Conservation (phyloP, 2,329 filamentous ascomycete species). For the Cercospora sojina region DNA sequence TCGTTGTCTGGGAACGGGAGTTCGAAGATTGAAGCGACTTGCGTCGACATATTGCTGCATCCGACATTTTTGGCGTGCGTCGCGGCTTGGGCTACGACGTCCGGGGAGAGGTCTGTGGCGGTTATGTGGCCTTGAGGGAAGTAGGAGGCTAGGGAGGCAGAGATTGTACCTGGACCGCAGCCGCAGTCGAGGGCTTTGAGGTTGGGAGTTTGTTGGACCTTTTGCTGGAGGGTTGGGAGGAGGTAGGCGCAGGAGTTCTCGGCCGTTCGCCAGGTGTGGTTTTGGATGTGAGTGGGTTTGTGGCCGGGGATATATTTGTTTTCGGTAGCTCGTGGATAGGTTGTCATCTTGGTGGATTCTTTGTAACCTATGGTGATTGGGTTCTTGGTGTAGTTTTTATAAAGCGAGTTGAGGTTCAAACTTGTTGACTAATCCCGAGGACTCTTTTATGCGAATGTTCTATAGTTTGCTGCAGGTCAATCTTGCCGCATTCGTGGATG, state of each 20-base stretch:
- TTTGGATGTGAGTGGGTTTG: conserved; percentile 42
- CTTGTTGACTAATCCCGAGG: too few relatives aligned
- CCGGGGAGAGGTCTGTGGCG: conserved; percentile 47
- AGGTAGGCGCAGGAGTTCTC: conserved; percentile 44
- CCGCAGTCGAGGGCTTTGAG: conserved; percentile 49
- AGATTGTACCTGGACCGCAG: conserved; percentile 52
- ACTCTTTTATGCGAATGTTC: not conserved
- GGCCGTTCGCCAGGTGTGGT: conserved; percentile 49
- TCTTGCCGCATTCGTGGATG: not conserved
- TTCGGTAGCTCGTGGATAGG: not conserved
- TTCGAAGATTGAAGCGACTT: conserved; percentile 37
- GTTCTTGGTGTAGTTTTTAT: not conserved
- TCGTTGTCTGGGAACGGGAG: conserved; percentile 45
- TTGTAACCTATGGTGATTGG: not conserved
- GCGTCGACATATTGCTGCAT: conserved; percentile 43
- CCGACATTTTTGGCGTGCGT: conserved; percentile 40
- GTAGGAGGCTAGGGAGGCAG: conserved; percentile 44
- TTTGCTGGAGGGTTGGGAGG: conserved; percentile 32
- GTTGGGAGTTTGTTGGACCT: conserved; percentile 27
- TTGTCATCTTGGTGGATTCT: not conserved
- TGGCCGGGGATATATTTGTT: conserved; percentile 45
- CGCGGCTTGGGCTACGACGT: conserved; percentile 45
- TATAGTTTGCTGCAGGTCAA: not conserved
- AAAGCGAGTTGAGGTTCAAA: not conserved
- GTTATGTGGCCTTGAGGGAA: conserved; percentile 46